Conservation (phyloP, 306 rosid genomes). For the Trichosanthes truncata region DNA sequence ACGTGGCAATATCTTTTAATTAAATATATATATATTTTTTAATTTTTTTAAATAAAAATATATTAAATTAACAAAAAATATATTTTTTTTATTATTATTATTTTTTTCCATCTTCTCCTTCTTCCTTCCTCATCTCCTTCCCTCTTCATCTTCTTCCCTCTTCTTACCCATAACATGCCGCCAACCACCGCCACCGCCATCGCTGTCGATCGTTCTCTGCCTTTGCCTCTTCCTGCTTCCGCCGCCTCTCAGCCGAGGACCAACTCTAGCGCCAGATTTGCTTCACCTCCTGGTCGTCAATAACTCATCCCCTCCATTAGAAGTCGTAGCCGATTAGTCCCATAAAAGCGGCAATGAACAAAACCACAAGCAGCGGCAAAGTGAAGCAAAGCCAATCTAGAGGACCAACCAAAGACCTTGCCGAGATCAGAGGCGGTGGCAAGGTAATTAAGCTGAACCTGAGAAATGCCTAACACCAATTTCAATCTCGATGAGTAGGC, state of each 20-base stretch:
- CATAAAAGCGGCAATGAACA: too few species aligned
- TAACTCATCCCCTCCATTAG: conserved; percentile 48
- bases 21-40: too few species aligned
- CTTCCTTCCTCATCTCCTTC: too few species aligned
- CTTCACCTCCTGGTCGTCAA: conserved; percentile 62
- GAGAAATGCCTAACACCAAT: conserved; percentile 53
- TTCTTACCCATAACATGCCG: too few species aligned
- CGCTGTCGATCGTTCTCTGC: conserved; percentile 48
- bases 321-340: conserved; percentile 7
- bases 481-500: conserved; percentile 70
- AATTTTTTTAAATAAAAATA: too few species aligned
- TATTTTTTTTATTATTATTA: too few species aligned
- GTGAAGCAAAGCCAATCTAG: conserved; percentile 55
- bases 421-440: conserved; percentile 84
- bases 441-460: conserved; percentile 64
- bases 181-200: too few species aligned
- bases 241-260: conserved; percentile 38
- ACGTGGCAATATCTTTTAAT: too few species aligned
- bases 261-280: conserved; percentile 50
- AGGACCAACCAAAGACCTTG: conserved; percentile 80
- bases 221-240: conserved; percentile 37
- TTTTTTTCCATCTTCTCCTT: too few species aligned
- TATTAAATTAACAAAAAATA: too few species aligned
- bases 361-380: conserved; percentile 32
- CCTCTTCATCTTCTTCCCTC: too few species aligned